Evolutionary conservation across 1,139 yeast species (phyloP).

Genomic region (Lodderomyces metapsilosis): DNA sequence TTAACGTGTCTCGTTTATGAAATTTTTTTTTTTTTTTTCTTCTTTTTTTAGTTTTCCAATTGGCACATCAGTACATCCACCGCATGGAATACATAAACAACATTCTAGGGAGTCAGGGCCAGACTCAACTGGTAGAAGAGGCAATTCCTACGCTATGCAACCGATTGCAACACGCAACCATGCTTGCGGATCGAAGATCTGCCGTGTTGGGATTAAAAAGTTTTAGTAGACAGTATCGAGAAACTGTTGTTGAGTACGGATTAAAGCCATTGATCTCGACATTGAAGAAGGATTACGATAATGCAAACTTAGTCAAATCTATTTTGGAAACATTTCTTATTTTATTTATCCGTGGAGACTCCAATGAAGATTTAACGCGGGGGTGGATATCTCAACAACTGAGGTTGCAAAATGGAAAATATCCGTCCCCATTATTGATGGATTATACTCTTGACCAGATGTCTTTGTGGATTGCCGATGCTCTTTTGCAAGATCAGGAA

Average conservation of each 20-base stretch:
- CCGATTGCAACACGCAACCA: slow-evolving; percentile 76
- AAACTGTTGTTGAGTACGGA: slow-evolving; percentile 86
- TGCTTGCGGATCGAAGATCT: slow-evolving; percentile 83
- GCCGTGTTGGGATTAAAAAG: slow-evolving; percentile 90
- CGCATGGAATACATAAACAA: slow-evolving; percentile 44
- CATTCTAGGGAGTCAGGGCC: slow-evolving; percentile 36
- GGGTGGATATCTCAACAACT: slow-evolving; percentile 76
- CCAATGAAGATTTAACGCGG: slow-evolving; percentile 56
- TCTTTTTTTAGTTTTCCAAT: neutral
- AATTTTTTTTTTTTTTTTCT: neutral
- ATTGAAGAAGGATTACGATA: slow-evolving; percentile 64
- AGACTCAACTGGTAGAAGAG: slow-evolving; percentile 68
- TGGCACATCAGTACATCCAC: neutral
- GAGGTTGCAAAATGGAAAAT: slow-evolving; percentile 75
- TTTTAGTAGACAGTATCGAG: slow-evolving; percentile 86
- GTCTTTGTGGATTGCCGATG: slow-evolving; percentile 94
- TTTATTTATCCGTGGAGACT: slow-evolving; percentile 69
- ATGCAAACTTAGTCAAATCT: slow-evolving; percentile 74
- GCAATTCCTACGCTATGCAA: slow-evolving; percentile 89
- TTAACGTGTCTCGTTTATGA: neutral
- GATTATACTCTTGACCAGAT: slow-evolving; percentile 73
- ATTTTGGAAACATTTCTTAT: slow-evolving; percentile 82
- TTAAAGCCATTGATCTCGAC: slow-evolving; percentile 71
- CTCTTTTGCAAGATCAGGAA: slow-evolving; percentile 68
- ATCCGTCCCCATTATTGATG: slow-evolving; percentile 75